Evolutionary conservation across 345 rosid species (phyloP).

Genomic region (thale cress (Arabidopsis thaliana)): DNA sequence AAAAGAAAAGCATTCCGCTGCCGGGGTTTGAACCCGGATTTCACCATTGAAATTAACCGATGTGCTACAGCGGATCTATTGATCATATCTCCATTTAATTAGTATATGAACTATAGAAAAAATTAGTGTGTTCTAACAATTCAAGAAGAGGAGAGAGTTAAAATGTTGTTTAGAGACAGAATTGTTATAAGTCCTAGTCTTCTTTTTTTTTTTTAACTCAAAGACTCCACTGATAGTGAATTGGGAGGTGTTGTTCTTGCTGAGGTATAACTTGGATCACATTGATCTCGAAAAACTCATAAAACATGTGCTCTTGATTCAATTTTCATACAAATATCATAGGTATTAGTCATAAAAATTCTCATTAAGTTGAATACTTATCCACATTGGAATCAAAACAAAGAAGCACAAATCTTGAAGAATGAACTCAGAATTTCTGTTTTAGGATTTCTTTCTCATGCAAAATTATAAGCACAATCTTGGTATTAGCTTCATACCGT

Average conservation of each 20-base stretch:
- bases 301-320: too few relatives aligned
- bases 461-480: slow-evolving; percentile 17
- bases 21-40: slow-evolving; percentile 3
- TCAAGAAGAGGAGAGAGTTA: not conserved
- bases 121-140: not conserved
- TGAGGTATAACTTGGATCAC: not conserved
- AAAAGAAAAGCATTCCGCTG: not conserved
- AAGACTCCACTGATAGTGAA: too few relatives aligned
- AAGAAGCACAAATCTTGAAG: too few relatives aligned
- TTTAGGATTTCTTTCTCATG: not conserved
- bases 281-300: not conserved
- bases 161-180: not conserved
- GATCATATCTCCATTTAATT: not conserved
- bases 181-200: too few relatives aligned
- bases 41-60: not conserved
- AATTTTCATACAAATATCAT: too few relatives aligned
- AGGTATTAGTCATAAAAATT: too few relatives aligned
- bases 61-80: slow-evolving; percentile 6
- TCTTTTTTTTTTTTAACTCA: too few relatives aligned
- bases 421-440: too few relatives aligned
- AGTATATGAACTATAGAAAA: not conserved
- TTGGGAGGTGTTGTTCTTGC: not conserved
- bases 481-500: slow-evolving; percentile 51
- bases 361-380: not conserved
- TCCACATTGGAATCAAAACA: too few relatives aligned